phyloP scores from a whole-genome alignment of 345 rosid species.

The Turritis glabra region DNA sequence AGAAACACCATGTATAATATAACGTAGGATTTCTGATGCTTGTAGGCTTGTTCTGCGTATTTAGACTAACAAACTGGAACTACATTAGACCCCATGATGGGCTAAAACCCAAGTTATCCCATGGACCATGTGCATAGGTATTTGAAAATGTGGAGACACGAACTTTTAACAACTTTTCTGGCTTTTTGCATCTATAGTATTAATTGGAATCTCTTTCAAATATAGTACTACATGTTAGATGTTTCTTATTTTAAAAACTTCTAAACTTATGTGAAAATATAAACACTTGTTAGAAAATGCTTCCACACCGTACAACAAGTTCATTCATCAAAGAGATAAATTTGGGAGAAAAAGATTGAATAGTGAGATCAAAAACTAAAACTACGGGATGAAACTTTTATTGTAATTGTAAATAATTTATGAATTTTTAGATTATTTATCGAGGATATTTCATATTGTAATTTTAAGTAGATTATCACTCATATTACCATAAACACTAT shows the following conservation, averaged over 20 bases:
- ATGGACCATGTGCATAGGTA: constrained; percentile 4
- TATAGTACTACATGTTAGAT: not conserved
- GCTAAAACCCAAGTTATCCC: constrained; percentile 17
- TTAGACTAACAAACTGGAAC: constrained; percentile 35
- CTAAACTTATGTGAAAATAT: not conserved
- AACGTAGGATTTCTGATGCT: constrained; percentile 12
- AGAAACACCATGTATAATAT: not conserved
- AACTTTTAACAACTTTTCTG: not conserved
- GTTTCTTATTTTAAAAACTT: not conserved
- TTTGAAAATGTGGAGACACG: not conserved
- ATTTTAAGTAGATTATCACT: not conserved
- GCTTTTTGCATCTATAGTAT: not conserved
- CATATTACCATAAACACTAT: too few relatives aligned
- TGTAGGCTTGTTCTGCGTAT: constrained; percentile 24
- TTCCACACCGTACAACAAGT: not conserved
- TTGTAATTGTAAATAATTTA: not conserved
- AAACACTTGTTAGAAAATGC: not conserved
- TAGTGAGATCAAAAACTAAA: too few relatives aligned
- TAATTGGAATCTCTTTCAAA: constrained; percentile 22
- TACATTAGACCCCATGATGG: constrained; percentile 22
- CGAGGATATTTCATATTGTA: not conserved
- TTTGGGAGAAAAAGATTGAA: too few relatives aligned
- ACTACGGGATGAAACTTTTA: not conserved
- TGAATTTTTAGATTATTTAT: too few relatives aligned
- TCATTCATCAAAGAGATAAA: too few relatives aligned